These are phyloP conservation scores for Juglanconis oblonga DNA, from an alignment of 2,329 filamentous ascomycete genomes.

Conservation along the genomic window DNA sequence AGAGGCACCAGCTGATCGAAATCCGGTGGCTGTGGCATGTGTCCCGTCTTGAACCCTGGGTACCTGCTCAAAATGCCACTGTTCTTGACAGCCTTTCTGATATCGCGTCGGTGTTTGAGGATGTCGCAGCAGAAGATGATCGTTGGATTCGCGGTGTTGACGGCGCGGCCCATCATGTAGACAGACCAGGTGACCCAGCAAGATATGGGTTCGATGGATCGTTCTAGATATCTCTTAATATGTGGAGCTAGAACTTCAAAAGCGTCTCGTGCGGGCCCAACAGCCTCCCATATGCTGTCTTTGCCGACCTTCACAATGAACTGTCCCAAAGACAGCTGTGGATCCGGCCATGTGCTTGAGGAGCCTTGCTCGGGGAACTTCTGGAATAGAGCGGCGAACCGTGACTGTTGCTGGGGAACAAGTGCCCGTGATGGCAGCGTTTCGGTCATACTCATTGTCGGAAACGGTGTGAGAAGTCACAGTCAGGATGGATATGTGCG, in stretches of 20 bases:
- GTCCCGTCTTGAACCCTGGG: background rate
- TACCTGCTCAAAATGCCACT: background rate
- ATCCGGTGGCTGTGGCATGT: background rate
- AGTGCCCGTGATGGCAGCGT: background rate
- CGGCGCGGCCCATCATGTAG: background rate
- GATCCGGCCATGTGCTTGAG: background rate
- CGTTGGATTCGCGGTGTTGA: background rate
- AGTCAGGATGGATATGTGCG: background rate
- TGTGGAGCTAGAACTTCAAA: background rate
- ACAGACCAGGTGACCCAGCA: slow-evolving; percentile 6
- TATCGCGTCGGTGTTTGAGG: background rate
- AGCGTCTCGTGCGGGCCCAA: background rate
- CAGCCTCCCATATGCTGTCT: slow-evolving; percentile 1
- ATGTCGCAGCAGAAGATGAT: slow-evolving; percentile 9
- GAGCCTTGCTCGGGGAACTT: background rate
- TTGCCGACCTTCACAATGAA: background rate
- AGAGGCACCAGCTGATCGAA: background rate
- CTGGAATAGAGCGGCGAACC: background rate
- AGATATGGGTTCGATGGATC: background rate
- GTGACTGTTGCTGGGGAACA: background rate
- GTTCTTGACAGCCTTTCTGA: background rate
- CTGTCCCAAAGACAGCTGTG: background rate
- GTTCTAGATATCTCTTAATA: background rate
- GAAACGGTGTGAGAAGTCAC: too few species aligned
- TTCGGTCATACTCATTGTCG: background rate